Conservation (phyloP, 202 grass and related monocot species). For the Elaeis oleifera region DNA sequence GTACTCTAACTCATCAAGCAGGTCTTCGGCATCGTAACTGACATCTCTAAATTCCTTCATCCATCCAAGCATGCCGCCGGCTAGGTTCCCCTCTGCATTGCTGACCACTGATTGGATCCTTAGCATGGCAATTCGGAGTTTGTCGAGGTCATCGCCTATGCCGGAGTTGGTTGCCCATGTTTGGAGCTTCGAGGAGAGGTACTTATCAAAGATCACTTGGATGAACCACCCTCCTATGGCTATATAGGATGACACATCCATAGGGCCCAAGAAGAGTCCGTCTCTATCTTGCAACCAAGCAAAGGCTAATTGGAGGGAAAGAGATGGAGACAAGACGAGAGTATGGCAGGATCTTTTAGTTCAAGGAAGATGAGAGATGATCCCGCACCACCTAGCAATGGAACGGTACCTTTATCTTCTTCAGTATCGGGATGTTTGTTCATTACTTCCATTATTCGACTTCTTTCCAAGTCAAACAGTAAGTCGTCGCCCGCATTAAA, state of each 20-base stretch:
- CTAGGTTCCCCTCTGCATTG: conserved; percentile 19
- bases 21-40: conserved; percentile 42
- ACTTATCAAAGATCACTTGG: conserved; percentile 61
- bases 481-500: too few relatives aligned
- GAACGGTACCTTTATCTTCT: too few relatives aligned
- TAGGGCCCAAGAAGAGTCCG: conserved; percentile 32
- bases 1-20: conserved; percentile 57
- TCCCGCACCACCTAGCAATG: too few relatives aligned
- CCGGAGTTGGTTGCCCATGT: conserved; percentile 39
- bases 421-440: too few relatives aligned
- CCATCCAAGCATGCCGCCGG: conserved; percentile 7
- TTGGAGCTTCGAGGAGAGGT: conserved; percentile 37
- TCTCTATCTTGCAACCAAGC: too few relatives aligned
- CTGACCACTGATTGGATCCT: conserved; percentile 33
- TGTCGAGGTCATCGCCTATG: conserved; percentile 34
- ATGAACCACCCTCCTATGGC: conserved; percentile 52
- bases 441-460: too few relatives aligned
- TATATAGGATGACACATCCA: conserved; percentile 34
- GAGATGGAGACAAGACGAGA: too few relatives aligned
- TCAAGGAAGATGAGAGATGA: too few relatives aligned
- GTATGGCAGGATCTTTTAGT: too few relatives aligned
- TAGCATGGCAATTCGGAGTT: conserved; percentile 35
- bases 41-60: conserved; percentile 34
- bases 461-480: too few relatives aligned
- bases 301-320: too few relatives aligned